phyloP scores from a whole-genome alignment of 2,329 filamentous ascomycete species.

The Dactylellina leptospora region DNA sequence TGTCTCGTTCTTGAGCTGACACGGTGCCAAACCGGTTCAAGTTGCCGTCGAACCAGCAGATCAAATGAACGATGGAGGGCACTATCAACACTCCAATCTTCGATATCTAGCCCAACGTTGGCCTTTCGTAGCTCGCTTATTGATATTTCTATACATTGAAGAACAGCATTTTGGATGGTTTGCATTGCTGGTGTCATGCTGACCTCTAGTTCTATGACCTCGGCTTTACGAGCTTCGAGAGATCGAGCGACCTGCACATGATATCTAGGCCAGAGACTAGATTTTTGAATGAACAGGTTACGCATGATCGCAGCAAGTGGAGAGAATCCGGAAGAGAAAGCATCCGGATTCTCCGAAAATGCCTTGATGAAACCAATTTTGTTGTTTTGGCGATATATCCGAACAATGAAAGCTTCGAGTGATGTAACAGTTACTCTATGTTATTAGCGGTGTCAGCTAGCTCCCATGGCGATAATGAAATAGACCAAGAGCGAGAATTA shows the following conservation, averaged over 20 bases:
- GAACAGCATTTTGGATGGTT: constrained; percentile 89
- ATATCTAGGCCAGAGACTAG: constrained; percentile 90
- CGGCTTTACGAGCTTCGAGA: constrained; percentile 90
- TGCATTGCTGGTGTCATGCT: constrained; percentile 95
- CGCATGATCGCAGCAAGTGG: constrained; percentile 90
- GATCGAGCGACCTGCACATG: constrained; percentile 89
- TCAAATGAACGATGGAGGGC: constrained; percentile 94
- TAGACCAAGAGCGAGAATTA: constrained; percentile 54
- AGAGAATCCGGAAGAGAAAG: constrained; percentile 86
- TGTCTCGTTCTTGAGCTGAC: constrained; percentile 94
- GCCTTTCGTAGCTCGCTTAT: constrained; percentile 92
- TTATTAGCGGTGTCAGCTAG: too few species aligned
- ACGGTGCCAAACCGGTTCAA: constrained; percentile 97
- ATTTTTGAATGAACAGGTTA: constrained; percentile 87
- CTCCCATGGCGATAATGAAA: too few species aligned
- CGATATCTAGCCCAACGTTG: constrained; percentile 81
- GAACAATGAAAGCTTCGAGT: constrained; percentile 90
- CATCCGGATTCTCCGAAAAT: constrained; percentile 91
- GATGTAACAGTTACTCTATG: constrained; percentile 80
- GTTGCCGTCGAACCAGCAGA: constrained; percentile 81
- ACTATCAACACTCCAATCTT: constrained; percentile 95
- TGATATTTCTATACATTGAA: constrained; percentile 95
- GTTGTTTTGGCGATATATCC: constrained; percentile 94
- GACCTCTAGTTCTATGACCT: constrained; percentile 96
- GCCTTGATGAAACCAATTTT: constrained; percentile 93